Conservation (phyloP, 768 basidiomycete species). For the Amanita jacksonii region DNA sequence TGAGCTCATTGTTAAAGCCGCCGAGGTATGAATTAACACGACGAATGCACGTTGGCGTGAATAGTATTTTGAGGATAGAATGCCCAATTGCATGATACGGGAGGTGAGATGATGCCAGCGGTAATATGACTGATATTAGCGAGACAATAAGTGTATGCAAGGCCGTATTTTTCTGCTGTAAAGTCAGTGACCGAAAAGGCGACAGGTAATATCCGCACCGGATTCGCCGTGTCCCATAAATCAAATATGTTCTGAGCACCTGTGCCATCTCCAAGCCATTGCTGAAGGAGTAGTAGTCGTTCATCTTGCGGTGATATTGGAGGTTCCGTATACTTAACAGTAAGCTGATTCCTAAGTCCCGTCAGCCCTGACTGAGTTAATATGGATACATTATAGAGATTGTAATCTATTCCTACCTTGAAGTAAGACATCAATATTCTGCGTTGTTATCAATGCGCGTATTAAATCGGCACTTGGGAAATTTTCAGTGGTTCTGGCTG, state of each 20-base stretch:
- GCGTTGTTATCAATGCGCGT: slow-evolving; percentile 20
- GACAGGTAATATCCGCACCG: slow-evolving; percentile 29
- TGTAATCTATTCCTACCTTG: slow-evolving; percentile 18
- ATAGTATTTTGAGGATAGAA: slow-evolving; percentile 50
- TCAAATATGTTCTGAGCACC: slow-evolving; percentile 53
- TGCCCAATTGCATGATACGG: slow-evolving; percentile 54
- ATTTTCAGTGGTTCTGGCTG: slow-evolving; percentile 6
- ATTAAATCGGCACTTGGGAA: slow-evolving; percentile 25
- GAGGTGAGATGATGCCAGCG: slow-evolving; percentile 58
- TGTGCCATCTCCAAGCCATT: slow-evolving; percentile 51
- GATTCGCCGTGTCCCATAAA: slow-evolving; percentile 46
- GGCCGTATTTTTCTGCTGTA: slow-evolving; percentile 27
- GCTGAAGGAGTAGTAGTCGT: slow-evolving; percentile 46
- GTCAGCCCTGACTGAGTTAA: slow-evolving; percentile 3
- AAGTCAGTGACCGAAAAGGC: background rate
- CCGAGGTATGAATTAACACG: slow-evolving; percentile 54
- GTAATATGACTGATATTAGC: slow-evolving; percentile 49
- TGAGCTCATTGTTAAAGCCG: slow-evolving; percentile 53
- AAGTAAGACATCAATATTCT: slow-evolving; percentile 22
- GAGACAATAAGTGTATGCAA: slow-evolving; percentile 36
- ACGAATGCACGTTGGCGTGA: slow-evolving; percentile 46
- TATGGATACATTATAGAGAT: slow-evolving; percentile 8
- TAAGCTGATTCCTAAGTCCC: slow-evolving; percentile 51
- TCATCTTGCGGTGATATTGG: slow-evolving; percentile 45
- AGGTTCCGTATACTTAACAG: slow-evolving; percentile 38